Conservation (phyloP, 768 basidiomycete species). For the Chiua virens region DNA sequence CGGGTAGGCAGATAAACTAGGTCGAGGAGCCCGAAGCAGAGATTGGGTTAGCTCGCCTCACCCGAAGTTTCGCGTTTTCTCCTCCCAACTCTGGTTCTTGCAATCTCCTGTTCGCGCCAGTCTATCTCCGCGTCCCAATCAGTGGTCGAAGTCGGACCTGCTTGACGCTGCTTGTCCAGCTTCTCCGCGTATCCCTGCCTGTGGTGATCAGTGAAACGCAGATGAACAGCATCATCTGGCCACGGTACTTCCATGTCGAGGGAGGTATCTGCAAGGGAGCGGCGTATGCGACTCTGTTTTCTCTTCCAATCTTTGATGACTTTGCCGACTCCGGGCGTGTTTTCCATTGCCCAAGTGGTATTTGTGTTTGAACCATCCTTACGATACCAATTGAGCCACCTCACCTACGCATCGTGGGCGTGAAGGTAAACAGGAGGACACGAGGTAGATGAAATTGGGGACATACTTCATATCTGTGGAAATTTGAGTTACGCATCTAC, state of each 20-base stretch:
- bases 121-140: slow-evolving; percentile 32
- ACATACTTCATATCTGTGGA: slow-evolving; percentile 33
- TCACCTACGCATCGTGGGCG: slow-evolving; percentile 37
- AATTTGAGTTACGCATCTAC: slow-evolving; percentile 1
- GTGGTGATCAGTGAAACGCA: slow-evolving; percentile 42
- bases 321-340: slow-evolving; percentile 9
- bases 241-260: slow-evolving; percentile 40
- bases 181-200: slow-evolving; percentile 50
- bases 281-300: slow-evolving; percentile 32
- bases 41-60: slow-evolving; percentile 13
- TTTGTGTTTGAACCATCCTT: slow-evolving; percentile 53
- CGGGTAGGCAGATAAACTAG: neutral
- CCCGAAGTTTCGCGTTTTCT: slow-evolving; percentile 20
- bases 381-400: slow-evolving; percentile 54
- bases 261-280: slow-evolving; percentile 27
- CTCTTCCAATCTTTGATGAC: slow-evolving; percentile 36
- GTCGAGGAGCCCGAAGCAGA: slow-evolving; percentile 10
- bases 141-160: slow-evolving; percentile 7
- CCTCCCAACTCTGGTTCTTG: slow-evolving; percentile 31
- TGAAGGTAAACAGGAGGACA: neutral
- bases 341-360: slow-evolving; percentile 49
- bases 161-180: slow-evolving; percentile 16
- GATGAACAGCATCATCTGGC: slow-evolving; percentile 43
- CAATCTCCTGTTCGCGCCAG: slow-evolving; percentile 5
- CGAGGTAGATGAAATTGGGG: neutral